A percentile compares a stretch with the other conserved stretches of the same genome.
Evolutionary conservation across 2,329 filamentous ascomycete genomes (phyloP).

Genomic region (Piedraia hortae): DNA sequence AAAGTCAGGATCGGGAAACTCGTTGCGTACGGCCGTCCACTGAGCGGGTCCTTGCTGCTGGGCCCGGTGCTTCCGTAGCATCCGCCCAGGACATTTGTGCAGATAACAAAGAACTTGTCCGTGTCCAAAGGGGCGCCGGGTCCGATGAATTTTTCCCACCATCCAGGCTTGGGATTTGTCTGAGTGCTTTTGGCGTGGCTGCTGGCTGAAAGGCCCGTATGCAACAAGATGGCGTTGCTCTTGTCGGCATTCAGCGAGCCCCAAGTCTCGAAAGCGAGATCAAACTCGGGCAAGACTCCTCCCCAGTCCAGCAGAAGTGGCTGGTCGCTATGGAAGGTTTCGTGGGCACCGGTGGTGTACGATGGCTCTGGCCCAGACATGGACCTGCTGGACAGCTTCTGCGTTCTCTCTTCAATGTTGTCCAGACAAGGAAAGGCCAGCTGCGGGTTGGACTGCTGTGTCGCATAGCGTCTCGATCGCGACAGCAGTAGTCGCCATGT

Average conservation of each 20-base stretch:
- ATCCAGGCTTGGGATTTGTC: conserved; percentile 63
- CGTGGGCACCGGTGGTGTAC: conserved; percentile 72
- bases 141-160: conserved; percentile 98
- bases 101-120: conserved; percentile 74
- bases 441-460: conserved; percentile 40
- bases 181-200: conserved; percentile 89
- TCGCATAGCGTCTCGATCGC: too few relatives aligned
- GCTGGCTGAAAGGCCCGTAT: conserved; percentile 87
- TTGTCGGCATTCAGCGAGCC: conserved; percentile 50
- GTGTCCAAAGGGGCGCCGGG: conserved; percentile 67
- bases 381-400: conserved; percentile 37
- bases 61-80: conserved; percentile 93
- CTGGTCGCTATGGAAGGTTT: conserved; percentile 43
- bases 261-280: conserved; percentile 86
- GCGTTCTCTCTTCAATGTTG: conserved; percentile 45
- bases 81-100: conserved; percentile 85
- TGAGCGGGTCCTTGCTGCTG: conserved; percentile 60
- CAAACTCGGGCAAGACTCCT: conserved; percentile 64
- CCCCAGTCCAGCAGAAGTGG: conserved; percentile 81
- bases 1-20: conserved; percentile 87
- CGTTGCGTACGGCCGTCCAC: conserved; percentile 72
- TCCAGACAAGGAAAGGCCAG: conserved; percentile 81
- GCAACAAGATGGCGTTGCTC: conserved; percentile 71
- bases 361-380: conserved; percentile 64
- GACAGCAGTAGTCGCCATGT: too few relatives aligned